Evolutionary conservation across 2,329 filamentous ascomycete species (phyloP), one percentile per base, ranked within the genome.

Genomic region (Harringtonia aguacate): DNA sequence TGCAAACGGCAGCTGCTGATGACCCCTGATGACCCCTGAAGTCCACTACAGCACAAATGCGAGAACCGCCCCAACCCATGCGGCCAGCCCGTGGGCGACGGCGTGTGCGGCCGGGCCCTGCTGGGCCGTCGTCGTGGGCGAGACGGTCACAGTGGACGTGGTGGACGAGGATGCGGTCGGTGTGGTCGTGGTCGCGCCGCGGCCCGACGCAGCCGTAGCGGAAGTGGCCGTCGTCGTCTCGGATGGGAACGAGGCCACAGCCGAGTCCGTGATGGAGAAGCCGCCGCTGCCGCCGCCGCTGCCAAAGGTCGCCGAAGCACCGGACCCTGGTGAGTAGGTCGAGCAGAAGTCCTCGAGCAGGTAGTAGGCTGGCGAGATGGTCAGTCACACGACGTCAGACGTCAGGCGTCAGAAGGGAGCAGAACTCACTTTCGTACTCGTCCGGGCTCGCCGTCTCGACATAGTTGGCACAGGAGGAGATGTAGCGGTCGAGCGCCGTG

Each of bases 401-500:
- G n/a, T n/a, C n/a, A n/a, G n/a, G n/a, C n/a, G n/a, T n/a, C n/a
- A n/a, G 24, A 27, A 33, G 30, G 22, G 5, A 21, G 17, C n/a
- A 21, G 17, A 8, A 44, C 46, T 18, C 44, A 51, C 48, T 18
- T 7, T 38, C 24, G 40, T 55, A 56, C 10, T 52, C 46, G 2
- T 24, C 21, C 0, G 53, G 48, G 9, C 28, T 39, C 9, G 39
- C 50, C 5, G 52, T 57, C 39, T 42, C 39, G n/a, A 49, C 48
- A 33, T 40, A 58, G 2, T 41, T 29, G 17, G 40, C 50, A 28
- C 57, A 58, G 9, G 37, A 17, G 14, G 44, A 47, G 8, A 53
- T 50, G 30, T 50, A 56, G 43, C 51, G 46, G 38, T 59, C 51
- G 13, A 58, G 47, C 1, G 38, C 40, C 2, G 56, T 58, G 31